These are phyloP conservation scores for Perkinsus marinus DNA, from an alignment of 169 alveolate genomes.

Conservation along the genomic window DNA sequence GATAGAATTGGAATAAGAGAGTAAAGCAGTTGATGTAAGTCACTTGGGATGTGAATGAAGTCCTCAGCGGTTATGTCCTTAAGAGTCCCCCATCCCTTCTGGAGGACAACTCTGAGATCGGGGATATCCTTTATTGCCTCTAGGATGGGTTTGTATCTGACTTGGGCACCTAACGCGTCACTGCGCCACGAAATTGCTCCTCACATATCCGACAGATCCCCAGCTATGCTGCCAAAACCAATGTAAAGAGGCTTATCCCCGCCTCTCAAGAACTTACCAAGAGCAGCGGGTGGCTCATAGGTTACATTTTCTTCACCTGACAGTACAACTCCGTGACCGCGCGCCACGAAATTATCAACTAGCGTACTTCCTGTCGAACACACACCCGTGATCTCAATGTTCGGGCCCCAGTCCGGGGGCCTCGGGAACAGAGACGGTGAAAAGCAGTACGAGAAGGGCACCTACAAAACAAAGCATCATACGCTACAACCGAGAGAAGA, in stretches of 20 bases:
- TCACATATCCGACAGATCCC: background rate
- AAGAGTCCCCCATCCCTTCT: background rate
- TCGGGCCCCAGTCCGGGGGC: slow-evolving; percentile 3
- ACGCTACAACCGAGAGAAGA: background rate
- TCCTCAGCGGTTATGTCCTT: background rate
- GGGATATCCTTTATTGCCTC: background rate
- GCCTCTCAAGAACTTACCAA: background rate
- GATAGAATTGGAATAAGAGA: background rate
- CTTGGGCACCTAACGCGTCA: background rate
- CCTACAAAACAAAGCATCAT: background rate
- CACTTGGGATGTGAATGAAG: background rate
- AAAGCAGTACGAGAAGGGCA: background rate
- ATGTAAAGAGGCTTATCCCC: background rate
- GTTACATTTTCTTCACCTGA: background rate
- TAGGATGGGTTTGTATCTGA: background rate
- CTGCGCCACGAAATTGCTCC: background rate
- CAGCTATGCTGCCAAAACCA: background rate
- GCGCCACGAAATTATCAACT: background rate
- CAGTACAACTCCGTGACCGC: background rate
- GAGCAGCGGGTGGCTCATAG: background rate
- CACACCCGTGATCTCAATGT: background rate
- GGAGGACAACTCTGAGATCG: background rate
- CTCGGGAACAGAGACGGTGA: background rate
- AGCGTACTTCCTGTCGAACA: background rate
- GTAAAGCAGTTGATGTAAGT: background rate